Base-by-base conservation (phyloP, 352 stramenopile species). In the Phytophthora multivora region DNA sequence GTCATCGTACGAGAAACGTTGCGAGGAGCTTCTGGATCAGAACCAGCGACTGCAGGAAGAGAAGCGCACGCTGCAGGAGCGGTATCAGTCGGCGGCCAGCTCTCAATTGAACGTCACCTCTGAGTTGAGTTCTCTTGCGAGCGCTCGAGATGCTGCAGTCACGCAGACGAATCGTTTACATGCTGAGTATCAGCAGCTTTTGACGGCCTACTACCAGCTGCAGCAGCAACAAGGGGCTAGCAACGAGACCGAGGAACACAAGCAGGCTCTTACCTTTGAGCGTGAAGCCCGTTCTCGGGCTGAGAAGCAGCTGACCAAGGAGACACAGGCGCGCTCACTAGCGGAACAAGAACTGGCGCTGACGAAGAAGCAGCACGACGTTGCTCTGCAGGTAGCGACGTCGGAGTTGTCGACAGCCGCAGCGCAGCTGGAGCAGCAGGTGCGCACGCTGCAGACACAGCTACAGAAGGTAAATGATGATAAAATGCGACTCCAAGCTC, bases 151-250 rank as follows among this genome's bases (percentile, higher is more conserved):
- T 36, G 76, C 80, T 31, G 85, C 85, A 10, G 75, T 90, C 41
- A 89, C 79, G 35, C 82, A 93, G 43, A 83, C 78, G 11, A 93
- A 83, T 52, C 79, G 80, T 23, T 69, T 93, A 31, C 82, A 93
- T 43, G 69, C 66, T 1, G 85, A 93, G 48, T 91, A 91, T 36
- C 85, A 93, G 61, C 77, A 90, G 49, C 63, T 93, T 4, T 63
- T 89, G 19, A 80, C 69, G 1, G 85, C 85, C 11, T 91, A 83
- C 38, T 90, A 91, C 63, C 80, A 91, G 66, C 53, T 73, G 0
- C 68, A 76, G 30, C 88, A 89, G 51, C 73, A 89, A 58, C 80
- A 91, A 59, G 60, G 76, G 6, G 63, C 74, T 1, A 73, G 62
- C 63, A 83, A 65, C n/a, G 81, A 84, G 25, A 65, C 52, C 19